Evolutionary conservation across 768 basidiomycete species (phyloP).

Genomic region (Trichaptum fuscoviolaceum): DNA sequence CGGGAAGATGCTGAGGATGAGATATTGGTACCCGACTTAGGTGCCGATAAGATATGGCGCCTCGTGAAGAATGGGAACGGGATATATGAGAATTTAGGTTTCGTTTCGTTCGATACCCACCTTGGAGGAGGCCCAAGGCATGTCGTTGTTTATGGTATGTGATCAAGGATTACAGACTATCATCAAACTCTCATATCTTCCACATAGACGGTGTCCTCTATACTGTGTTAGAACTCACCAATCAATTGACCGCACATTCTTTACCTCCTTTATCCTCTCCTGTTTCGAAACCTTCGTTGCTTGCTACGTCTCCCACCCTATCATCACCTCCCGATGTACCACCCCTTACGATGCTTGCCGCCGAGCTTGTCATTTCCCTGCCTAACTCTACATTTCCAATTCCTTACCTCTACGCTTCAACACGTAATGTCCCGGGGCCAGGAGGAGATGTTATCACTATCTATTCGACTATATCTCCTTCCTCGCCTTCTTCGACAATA

Average conservation of each 20-base stretch:
- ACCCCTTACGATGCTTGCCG: conserved; percentile 29
- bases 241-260: conserved; percentile 49
- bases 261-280: conserved; percentile 35
- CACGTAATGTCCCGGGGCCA: conserved; percentile 65
- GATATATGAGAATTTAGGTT: conserved; percentile 45
- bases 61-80: conserved; percentile 39
- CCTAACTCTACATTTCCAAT: conserved; percentile 46
- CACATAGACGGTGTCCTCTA: conserved; percentile 55
- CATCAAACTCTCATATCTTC: not conserved
- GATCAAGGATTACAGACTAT: not conserved
- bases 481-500: conserved; percentile 24
- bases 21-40: conserved; percentile 71
- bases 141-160: conserved; percentile 55
- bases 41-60: conserved; percentile 62
- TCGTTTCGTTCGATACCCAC: conserved; percentile 36
- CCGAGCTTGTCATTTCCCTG: conserved; percentile 61
- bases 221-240: conserved; percentile 63
- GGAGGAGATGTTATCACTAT: conserved; percentile 72
- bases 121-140: conserved; percentile 69
- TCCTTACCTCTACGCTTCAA: conserved; percentile 66
- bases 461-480: conserved; percentile 47
- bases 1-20: conserved; percentile 36
- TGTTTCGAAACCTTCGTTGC: conserved; percentile 28
- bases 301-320: conserved; percentile 43
- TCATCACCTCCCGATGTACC: conserved; percentile 24